Conservation (phyloP, 164 flowering plant species). For the Chimonanthus praecox region DNA sequence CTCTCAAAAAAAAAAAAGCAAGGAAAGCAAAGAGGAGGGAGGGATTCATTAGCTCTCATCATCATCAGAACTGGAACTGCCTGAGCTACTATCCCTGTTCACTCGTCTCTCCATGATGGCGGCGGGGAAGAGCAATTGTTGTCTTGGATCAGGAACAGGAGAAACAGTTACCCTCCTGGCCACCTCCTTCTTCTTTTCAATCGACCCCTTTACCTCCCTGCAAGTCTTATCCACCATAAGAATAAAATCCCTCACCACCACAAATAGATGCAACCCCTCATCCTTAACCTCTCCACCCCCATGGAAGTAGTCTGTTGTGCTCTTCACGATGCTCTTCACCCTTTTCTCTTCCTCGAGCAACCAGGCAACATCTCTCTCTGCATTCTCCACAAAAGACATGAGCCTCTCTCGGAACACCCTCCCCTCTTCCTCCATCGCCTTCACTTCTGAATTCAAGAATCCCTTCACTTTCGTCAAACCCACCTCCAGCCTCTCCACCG, state of each 20-base stretch:
- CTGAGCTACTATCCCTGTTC: constrained; percentile 5
- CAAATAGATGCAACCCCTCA: constrained; percentile 77
- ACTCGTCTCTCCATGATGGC: constrained; percentile 37
- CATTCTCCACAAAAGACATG: constrained; percentile 45
- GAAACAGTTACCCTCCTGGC: too few relatives aligned
- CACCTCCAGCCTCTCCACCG: constrained; percentile 47
- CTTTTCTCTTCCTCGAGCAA: constrained; percentile 77
- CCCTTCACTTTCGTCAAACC: constrained; percentile 35
- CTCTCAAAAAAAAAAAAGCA: not conserved
- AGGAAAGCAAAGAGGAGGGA: constrained; percentile 4
- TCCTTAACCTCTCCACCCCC: constrained; percentile 66
- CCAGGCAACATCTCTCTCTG: constrained; percentile 51
- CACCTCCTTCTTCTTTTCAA: too few relatives aligned
- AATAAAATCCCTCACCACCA: constrained; percentile 74
- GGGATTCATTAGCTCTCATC: constrained; percentile 18
- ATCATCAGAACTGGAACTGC: constrained; percentile 45
- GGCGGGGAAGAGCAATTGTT: constrained; percentile 52
- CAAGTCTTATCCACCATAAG: constrained; percentile 71
- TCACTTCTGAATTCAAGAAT: constrained; percentile 57
- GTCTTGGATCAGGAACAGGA: constrained; percentile 29
- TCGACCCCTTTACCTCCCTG: constrained; percentile 42
- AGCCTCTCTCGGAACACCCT: constrained; percentile 30
- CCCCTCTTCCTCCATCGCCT: constrained; percentile 31
- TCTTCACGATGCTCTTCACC: constrained; percentile 63
- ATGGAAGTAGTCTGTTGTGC: constrained; percentile 86